phyloP scores from a whole-genome alignment of 2,329 filamentous ascomycete genomes.

The Colletotrichum plurivorum region DNA sequence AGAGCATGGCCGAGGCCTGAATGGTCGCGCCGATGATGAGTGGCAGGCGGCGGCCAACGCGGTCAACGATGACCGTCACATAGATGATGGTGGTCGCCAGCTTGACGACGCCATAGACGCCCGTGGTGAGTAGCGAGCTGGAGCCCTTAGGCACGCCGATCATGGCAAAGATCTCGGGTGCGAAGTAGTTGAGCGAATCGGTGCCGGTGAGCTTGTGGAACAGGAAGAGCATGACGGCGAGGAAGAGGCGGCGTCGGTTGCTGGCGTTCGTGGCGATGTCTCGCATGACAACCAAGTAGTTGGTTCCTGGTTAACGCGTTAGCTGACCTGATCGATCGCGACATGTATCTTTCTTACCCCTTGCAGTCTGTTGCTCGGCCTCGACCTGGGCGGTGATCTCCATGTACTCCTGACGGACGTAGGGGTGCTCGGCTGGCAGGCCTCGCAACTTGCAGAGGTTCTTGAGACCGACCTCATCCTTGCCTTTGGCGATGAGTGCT shows the following conservation, averaged over 20 bases:
- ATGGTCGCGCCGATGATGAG: conserved; percentile 45
- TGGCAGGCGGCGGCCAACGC: conserved; percentile 47
- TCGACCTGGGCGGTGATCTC: conserved; percentile 40
- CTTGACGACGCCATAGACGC: conserved; percentile 48
- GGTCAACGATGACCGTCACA: conserved; percentile 48
- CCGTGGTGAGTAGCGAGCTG: conserved; percentile 53
- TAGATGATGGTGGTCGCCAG: conserved; percentile 44
- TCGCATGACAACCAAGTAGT: conserved; percentile 52
- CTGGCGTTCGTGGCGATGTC: conserved; percentile 48
- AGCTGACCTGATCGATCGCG: neutral
- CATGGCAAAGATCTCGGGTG: conserved; percentile 55
- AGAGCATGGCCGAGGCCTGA: conserved; percentile 45
- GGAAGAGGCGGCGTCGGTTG: conserved; percentile 52
- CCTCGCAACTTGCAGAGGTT: conserved; percentile 56
- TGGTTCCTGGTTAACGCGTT: conserved; percentile 25
- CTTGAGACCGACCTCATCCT: conserved; percentile 50
- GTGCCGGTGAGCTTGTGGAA: conserved; percentile 60
- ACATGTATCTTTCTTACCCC: neutral
- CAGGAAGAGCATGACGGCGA: conserved; percentile 53
- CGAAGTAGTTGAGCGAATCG: conserved; percentile 57
- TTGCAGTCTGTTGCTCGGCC: conserved; percentile 27
- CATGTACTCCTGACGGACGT: conserved; percentile 39
- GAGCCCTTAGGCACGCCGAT: conserved; percentile 53
- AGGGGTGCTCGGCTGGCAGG: conserved; percentile 38
- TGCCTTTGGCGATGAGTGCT: conserved; percentile 52